Evolutionary conservation across 148 eudicot species (phyloP).

Genomic region (Dianthus caryophyllus): DNA sequence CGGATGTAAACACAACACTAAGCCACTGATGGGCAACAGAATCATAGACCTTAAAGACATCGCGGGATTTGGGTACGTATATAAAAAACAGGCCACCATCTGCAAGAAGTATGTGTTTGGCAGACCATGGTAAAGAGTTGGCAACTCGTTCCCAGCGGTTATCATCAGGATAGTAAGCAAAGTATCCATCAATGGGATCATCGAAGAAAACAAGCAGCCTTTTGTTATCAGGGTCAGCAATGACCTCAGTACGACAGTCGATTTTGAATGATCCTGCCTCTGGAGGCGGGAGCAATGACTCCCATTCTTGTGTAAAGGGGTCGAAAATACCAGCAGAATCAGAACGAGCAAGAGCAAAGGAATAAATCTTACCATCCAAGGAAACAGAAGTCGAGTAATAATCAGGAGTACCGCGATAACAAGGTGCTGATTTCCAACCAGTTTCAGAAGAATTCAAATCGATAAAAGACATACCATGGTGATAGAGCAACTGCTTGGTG

Average conservation of each 20-base stretch:
- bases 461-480: not conserved
- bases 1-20: not conserved
- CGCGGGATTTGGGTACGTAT: not conserved
- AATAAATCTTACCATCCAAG: not conserved
- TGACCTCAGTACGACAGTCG: not conserved
- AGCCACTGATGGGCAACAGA: not conserved
- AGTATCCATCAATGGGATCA: not conserved
- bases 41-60: not conserved
- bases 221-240: not conserved
- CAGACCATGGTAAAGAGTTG: not conserved
- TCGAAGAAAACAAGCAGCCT: not conserved
- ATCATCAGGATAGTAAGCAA: not conserved
- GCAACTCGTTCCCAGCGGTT: not conserved
- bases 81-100: not conserved
- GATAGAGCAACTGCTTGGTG: not conserved
- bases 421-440: not conserved
- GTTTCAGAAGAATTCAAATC: not conserved
- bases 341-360: not conserved
- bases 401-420: not conserved
- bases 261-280: not conserved
- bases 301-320: not conserved
- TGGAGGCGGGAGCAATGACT: not conserved
- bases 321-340: slow-evolving; percentile 1
- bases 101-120: not conserved
- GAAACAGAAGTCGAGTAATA: not conserved